A percentile compares a stretch with the other conserved stretches of the same genome.
Conservation (phyloP, 257 asterid species). For the Rhazya stricta region DNA sequence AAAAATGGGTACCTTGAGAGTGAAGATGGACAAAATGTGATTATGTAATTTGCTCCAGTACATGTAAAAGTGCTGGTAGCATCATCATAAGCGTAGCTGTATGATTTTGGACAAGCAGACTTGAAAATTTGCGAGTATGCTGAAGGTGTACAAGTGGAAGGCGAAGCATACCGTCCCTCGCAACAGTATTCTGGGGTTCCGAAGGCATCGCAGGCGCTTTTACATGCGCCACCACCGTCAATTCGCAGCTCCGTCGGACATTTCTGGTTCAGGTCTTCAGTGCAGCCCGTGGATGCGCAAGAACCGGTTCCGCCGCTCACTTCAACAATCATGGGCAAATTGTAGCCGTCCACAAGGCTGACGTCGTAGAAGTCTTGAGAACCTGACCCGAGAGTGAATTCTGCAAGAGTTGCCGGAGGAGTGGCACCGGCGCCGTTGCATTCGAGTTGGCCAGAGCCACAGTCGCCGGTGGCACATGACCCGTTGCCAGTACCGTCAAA, state of each 20-base stretch:
- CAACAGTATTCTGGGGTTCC: constrained; percentile 60
- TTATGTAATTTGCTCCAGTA: constrained; percentile 50
- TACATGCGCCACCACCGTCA: constrained; percentile 57
- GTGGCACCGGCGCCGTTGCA: constrained; percentile 75
- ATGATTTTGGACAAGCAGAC: constrained; percentile 64
- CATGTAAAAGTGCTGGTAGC: constrained; percentile 72
- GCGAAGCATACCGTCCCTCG: constrained; percentile 53
- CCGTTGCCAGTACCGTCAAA: constrained; percentile 53
- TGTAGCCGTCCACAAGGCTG: constrained; percentile 79
- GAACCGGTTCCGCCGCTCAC: constrained; percentile 58
- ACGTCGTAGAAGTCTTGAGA: constrained; percentile 74
- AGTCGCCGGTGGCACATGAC: constrained; percentile 65
- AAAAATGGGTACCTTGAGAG: constrained; percentile 26
- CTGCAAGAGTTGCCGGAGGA: constrained; percentile 68
- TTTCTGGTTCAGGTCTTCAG: constrained; percentile 46
- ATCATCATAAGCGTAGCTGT: constrained; percentile 78
- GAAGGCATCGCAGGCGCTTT: constrained; percentile 75
- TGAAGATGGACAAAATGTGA: constrained; percentile 59
- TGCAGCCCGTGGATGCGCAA: constrained; percentile 63
- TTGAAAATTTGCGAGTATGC: constrained; percentile 61
- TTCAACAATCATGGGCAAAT: constrained; percentile 61
- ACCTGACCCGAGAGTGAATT: constrained; percentile 78
- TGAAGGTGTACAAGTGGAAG: constrained; percentile 61
- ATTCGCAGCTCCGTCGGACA: constrained; percentile 59
- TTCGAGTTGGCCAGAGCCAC: constrained; percentile 61